Evolutionary conservation across 2,329 filamentous ascomycete species (phyloP).

Genomic region (Cladosporium sp.): DNA sequence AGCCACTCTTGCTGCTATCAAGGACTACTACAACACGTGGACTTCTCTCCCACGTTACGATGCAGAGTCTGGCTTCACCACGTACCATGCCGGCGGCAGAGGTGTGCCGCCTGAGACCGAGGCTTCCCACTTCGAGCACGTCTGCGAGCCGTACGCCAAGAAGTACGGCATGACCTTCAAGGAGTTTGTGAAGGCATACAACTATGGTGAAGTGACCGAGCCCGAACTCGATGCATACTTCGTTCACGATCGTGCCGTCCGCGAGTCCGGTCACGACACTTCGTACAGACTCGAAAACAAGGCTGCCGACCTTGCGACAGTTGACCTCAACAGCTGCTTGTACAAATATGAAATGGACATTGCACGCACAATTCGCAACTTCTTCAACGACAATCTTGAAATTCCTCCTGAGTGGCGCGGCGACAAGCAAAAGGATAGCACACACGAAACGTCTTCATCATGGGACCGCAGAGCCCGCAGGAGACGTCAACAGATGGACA

Average conservation of each 20-base stretch:
- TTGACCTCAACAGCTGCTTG: constrained; percentile 88
- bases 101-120: constrained; percentile 92
- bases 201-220: constrained; percentile 68
- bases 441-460: constrained; percentile 73
- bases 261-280: constrained; percentile 95
- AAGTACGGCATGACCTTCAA: constrained; percentile 79
- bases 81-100: constrained; percentile 76
- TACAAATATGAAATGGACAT: constrained; percentile 99
- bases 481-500: constrained; percentile 81
- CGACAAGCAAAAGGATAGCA: constrained; percentile 58
- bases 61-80: constrained; percentile 70
- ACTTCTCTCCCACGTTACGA: constrained; percentile 69
- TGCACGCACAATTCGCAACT: constrained; percentile 73
- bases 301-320: constrained; percentile 83
- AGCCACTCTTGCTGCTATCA: constrained; percentile 86
- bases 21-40: constrained; percentile 93
- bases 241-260: constrained; percentile 88
- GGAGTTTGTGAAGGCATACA: constrained; percentile 86
- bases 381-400: constrained; percentile 77
- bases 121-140: constrained; percentile 76
- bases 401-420: constrained; percentile 80
- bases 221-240: constrained; percentile 94
- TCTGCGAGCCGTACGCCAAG: constrained; percentile 74
- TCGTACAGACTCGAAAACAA: constrained; percentile 87
- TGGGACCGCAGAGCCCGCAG: constrained; percentile 89